Evolutionary conservation across 2,329 filamentous ascomycete species (phyloP).

Genomic region (Coniochaeta ligniaria): DNA sequence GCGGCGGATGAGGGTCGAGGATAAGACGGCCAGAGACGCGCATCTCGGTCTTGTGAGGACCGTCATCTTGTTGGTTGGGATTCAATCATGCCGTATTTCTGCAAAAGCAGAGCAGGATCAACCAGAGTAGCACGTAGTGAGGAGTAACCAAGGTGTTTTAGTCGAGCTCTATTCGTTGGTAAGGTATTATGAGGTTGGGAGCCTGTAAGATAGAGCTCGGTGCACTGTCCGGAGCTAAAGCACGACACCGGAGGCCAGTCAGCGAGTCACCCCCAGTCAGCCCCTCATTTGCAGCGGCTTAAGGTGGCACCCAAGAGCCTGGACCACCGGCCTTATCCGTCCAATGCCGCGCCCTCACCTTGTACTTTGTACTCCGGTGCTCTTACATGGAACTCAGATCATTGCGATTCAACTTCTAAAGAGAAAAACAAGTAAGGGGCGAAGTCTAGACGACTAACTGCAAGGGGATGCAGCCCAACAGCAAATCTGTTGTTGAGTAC

Average conservation of each 20-base stretch:
- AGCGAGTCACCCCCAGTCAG: not conserved
- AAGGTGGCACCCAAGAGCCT: too few relatives aligned
- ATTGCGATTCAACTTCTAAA: too few relatives aligned
- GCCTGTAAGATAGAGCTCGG: not conserved
- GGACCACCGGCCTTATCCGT: not conserved
- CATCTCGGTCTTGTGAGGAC: constrained; percentile 1
- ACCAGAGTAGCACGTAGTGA: not conserved
- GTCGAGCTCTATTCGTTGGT: not conserved
- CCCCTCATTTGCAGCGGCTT: not conserved
- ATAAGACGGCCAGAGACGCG: not conserved
- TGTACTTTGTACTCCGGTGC: too few relatives aligned
- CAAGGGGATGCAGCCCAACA: not conserved
- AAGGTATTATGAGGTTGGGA: not conserved
- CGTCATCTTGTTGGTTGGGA: not conserved
- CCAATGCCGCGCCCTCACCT: not conserved
- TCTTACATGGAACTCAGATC: too few relatives aligned
- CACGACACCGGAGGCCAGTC: not conserved
- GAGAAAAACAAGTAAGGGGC: not conserved
- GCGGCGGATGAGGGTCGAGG: not conserved
- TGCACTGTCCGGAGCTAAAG: not conserved
- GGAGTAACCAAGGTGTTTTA: not conserved
- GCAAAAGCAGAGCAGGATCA: not conserved
- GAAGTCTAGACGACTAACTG: not conserved
- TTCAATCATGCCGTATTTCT: not conserved
- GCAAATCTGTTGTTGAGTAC: too few relatives aligned